These are phyloP conservation scores for Phytophthora tubulina DNA, from an alignment of 352 stramenopile genomes.

Conservation along the genomic window DNA sequence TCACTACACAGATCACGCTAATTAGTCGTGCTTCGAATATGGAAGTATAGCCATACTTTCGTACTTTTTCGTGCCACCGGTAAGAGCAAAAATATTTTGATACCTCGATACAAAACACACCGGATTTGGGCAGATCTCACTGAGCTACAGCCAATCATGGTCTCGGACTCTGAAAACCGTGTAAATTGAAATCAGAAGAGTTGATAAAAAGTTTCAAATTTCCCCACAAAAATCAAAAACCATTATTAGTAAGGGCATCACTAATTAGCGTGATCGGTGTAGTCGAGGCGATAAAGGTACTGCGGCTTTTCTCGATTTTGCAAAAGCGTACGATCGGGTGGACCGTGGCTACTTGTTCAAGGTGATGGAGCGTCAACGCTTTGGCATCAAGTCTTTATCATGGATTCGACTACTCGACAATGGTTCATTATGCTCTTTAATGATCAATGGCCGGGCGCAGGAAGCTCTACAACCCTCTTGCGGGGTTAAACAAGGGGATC, in stretches of 20 bases:
- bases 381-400: background rate
- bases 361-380: constrained; percentile 10
- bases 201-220: background rate
- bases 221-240: too few relatives aligned
- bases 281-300: background rate
- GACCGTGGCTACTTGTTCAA: background rate
- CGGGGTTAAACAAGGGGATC: background rate
- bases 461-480: background rate
- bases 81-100: too few relatives aligned
- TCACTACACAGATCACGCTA: background rate
- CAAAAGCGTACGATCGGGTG: constrained; percentile 10
- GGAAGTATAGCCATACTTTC: too few relatives aligned
- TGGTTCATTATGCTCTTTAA: background rate
- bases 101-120: too few relatives aligned
- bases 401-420: constrained; percentile 9
- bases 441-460: background rate
- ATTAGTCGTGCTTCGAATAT: too few relatives aligned
- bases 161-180: too few relatives aligned
- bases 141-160: too few relatives aligned
- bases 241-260: too few relatives aligned
- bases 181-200: too few relatives aligned
- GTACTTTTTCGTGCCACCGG: too few relatives aligned
- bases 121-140: too few relatives aligned
- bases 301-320: constrained; percentile 11
- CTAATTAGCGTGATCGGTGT: too few relatives aligned